Conservation (phyloP, 2,329 filamentous ascomycete genomes). For the Colletotrichum sp. region DNA sequence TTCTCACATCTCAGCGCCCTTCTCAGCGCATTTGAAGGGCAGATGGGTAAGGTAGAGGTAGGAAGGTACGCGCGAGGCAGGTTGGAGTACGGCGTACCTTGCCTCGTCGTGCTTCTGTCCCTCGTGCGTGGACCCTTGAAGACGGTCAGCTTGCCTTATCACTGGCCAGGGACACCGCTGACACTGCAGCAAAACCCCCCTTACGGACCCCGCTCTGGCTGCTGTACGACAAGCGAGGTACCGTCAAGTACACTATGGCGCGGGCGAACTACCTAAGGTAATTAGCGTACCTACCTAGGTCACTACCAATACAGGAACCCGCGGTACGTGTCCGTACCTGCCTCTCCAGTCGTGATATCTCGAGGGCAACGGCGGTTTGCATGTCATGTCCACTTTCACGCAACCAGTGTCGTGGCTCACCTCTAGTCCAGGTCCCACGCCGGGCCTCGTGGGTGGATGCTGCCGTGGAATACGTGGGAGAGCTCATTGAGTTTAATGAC, state of each 20-base stretch:
- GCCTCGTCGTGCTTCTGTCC: neutral
- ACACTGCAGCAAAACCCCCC: slow-evolving; percentile 2
- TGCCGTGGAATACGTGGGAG: neutral
- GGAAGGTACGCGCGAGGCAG: neutral
- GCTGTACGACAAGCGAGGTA: neutral
- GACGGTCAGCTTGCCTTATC: neutral
- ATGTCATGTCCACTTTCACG: neutral
- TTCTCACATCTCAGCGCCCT: neutral
- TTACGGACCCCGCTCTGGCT: neutral
- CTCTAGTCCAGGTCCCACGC: neutral
- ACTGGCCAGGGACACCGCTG: slow-evolving; percentile 6
- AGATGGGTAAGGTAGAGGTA: neutral
- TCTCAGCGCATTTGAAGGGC: neutral
- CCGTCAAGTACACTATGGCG: neutral
- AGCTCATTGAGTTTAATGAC: neutral
- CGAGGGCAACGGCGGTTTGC: slow-evolving; percentile 1
- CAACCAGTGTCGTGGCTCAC: neutral
- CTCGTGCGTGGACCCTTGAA: slow-evolving; percentile 20
- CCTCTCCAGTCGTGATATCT: neutral
- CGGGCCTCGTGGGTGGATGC: neutral
- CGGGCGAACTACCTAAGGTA: neutral
- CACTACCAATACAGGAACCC: neutral
- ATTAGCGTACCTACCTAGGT: neutral
- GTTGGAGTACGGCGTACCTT: slow-evolving; percentile 1
- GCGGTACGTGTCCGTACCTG: neutral